Evolutionary conservation across 2,329 filamentous ascomycete genomes (phyloP), one percentile per base, ranked within the genome.

Genomic region (Aspergillus felis): DNA sequence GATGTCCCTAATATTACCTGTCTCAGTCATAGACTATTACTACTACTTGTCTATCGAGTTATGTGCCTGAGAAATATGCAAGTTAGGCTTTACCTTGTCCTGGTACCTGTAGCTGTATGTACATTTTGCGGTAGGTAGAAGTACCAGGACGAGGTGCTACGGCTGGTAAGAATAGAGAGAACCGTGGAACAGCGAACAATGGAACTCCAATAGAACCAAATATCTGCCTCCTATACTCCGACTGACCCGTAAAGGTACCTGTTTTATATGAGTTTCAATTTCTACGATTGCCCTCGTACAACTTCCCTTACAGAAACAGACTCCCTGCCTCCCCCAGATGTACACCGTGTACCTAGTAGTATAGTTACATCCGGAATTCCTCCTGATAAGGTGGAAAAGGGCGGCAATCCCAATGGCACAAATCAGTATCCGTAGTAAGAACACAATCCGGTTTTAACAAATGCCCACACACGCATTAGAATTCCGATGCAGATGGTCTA

Each of bases 401-500:
- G 32, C 29, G 29, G 4, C 12, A 32, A 14, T 6, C 12, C 12
- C 42, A 46, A 46, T 46, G 42, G 42, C 14, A 41, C 17, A n/a
- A 42, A 7, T 42, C 17, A 42, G n/a, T 20, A 41, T 14, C 14
- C 4, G 28, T 35, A 46, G 20, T 46, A 14, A 46, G 42, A 46
- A 10, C 42, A 46, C 42, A 46, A 46, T 24, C 42, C 42, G 42
- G 22, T 46, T 44, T 46, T 20, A 10, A 46, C n/a, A 20, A 46
- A 46, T 46, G 42, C 42, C 8, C 42, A 24, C 42, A n/a, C 42
- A 46, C 22, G 41, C n/a, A 49, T 55, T 49, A 38, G 32, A 38
- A 38, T 17, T 32, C 41, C 49, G 32, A 41, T n/a, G 44, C 14
- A 49, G 46, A 46, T 52, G 54, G 56, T 58, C 56, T 51, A 58